phyloP scores from a whole-genome alignment of 352 stramenopile genomes.

The Globisporangium okanoganense region DNA sequence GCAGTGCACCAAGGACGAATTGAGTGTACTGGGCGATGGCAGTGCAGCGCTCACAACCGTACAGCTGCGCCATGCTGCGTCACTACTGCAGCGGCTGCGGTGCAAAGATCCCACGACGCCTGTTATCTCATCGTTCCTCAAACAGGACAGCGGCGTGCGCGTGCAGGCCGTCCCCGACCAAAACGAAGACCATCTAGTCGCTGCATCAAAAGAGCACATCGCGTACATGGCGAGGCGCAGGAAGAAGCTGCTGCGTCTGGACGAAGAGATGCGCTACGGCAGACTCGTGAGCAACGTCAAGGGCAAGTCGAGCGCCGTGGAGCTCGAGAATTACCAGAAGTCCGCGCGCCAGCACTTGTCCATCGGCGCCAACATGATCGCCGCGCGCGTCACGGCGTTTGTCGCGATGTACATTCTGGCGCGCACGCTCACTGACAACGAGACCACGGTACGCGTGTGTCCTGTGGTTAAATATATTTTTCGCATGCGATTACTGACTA shows the following conservation, averaged over 20 bases:
- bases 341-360: constrained; percentile 77
- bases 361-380: constrained; percentile 83
- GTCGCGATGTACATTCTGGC: constrained; percentile 76
- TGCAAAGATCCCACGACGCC: constrained; percentile 3
- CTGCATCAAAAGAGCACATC: constrained; percentile 8
- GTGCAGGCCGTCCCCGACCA: not conserved
- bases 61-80: constrained; percentile 9
- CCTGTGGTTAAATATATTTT: not conserved
- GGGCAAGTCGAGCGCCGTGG: constrained; percentile 30
- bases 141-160: not conserved
- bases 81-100: constrained; percentile 6
- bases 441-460: constrained; percentile 57
- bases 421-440: constrained; percentile 56
- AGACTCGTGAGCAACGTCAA: constrained; percentile 74
- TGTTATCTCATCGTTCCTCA: constrained; percentile 11
- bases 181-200: not conserved
- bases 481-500: not conserved
- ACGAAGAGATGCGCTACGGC: constrained; percentile 80
- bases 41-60: not conserved
- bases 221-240: constrained; percentile 49
- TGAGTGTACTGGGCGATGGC: not conserved
- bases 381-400: constrained; percentile 75
- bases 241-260: constrained; percentile 60
- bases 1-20: constrained; percentile 1
- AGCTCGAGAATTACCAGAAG: constrained; percentile 58